Percentiles rank a stretch among this genome's conserved stretches.
Evolutionary conservation across 441 rosid species (phyloP).

Genomic region (Populus trichocarpa): DNA sequence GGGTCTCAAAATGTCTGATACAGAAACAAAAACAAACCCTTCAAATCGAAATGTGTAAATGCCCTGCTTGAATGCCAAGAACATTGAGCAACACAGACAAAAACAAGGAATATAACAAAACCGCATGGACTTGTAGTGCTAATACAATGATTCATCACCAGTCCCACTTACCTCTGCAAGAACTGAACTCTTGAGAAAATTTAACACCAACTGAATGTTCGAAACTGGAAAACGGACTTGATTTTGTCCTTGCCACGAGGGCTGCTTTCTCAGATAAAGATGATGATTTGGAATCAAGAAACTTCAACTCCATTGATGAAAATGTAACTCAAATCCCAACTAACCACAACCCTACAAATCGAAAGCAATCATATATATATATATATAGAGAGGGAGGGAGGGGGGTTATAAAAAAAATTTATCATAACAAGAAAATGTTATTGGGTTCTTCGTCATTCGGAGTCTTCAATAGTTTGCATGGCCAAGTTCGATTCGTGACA

Average conservation of each 20-base stretch:
- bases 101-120: neutral
- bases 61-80: neutral
- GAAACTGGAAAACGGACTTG: slow-evolving; percentile 27
- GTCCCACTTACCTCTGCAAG: slow-evolving; percentile 40
- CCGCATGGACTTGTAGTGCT: neutral
- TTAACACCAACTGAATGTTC: slow-evolving; percentile 27
- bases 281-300: slow-evolving; percentile 27
- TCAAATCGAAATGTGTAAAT: neutral
- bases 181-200: slow-evolving; percentile 34
- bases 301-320: slow-evolving; percentile 49
- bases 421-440: slow-evolving; percentile 20
- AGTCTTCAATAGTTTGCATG: slow-evolving; percentile 4
- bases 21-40: neutral
- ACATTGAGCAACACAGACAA: neutral
- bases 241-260: slow-evolving; percentile 26
- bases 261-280: slow-evolving; percentile 34
- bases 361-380: neutral
- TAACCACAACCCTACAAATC: neutral
- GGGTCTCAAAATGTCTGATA: neutral
- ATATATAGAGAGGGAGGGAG: neutral
- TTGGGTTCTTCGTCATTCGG: slow-evolving; percentile 27
- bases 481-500: neutral
- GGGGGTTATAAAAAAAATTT: neutral
- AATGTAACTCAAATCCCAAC: slow-evolving; percentile 13
- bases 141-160: neutral